Base-by-base conservation (phyloP, 2,329 filamentous ascomycete species). In the Fusarium subglutinans region DNA sequence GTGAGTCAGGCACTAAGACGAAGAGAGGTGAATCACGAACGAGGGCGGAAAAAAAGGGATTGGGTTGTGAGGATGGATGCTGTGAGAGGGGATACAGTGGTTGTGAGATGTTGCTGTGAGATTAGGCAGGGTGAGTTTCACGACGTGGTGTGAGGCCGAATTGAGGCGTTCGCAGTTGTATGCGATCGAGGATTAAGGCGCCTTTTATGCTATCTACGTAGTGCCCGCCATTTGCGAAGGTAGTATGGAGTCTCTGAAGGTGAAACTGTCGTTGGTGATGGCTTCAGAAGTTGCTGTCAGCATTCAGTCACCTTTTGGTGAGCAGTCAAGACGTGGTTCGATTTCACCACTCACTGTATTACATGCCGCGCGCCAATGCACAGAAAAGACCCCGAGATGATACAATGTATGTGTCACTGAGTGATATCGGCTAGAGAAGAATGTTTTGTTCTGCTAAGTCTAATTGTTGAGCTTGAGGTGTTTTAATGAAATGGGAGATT, bases 1-100 rank as follows among this genome's bases (percentile, higher is more conserved):
- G 59, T 74, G 72, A 74, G 72, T 74, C 72, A 74, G 60, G 65
- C 45, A 64, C 57, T 41, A 60, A 28, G 30, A 55, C 37, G 14
- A 26, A 33, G n/a, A 50, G 28, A n/a, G 40, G 35, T 50, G 54
- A 65, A 56, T 55, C 33, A 44, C 50, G 30, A 28, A 68, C 20
- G 20, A 10, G 24, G 17, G 12, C 26, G 43, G n/a, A 20, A 50
- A 57, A 33, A 47, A 15, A 20, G 22, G 20, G 44, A 47, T 18
- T 28, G 50, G 30, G 18, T 28, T 8, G 28, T 8, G 22, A 40
- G 8, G 15, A 30, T 41, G 48, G 57, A 74, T 63, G 48, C 10
- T 61, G 66, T 74, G 56, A 43, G n/a, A 71, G 63, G 35, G 47
- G 13, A 71, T 30, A 55, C 67, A 57, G 15, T 55, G 24, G 50